phyloP scores from a whole-genome alignment of 2,329 filamentous ascomycete genomes.

The Rutstroemia sp. region DNA sequence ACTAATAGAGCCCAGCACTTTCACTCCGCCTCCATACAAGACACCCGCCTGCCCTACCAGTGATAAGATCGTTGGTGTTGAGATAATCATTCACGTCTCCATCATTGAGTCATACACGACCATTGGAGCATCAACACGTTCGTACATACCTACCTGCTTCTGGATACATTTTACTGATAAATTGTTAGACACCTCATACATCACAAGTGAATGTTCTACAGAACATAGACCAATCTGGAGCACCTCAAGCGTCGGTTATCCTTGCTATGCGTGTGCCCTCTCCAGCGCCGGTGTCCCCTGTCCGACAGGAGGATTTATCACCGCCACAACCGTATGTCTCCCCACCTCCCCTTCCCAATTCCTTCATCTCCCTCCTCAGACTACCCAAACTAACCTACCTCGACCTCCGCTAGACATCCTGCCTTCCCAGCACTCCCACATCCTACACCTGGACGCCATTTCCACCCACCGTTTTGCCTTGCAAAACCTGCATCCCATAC shows the following conservation, averaged over 20 bases:
- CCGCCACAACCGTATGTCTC: slow-evolving; percentile 7
- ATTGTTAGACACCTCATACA: slow-evolving; percentile 6
- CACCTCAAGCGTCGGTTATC: slow-evolving; percentile 10
- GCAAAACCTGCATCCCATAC: slow-evolving; percentile 13
- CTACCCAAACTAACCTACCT: neutral
- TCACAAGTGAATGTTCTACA: slow-evolving; percentile 11
- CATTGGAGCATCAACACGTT: slow-evolving; percentile 6
- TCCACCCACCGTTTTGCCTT: slow-evolving; percentile 8
- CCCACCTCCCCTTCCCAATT: too few relatives aligned
- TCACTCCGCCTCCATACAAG: slow-evolving; percentile 13
- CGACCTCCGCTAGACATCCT: slow-evolving; percentile 6
- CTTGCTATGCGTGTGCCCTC: slow-evolving; percentile 13
- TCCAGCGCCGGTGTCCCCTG: slow-evolving; percentile 10
- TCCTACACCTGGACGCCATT: slow-evolving; percentile 11
- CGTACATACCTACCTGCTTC: neutral
- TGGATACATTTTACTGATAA: too few relatives aligned
- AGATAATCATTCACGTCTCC: slow-evolving; percentile 28
- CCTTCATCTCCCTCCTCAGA: too few relatives aligned
- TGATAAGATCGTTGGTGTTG: slow-evolving; percentile 26
- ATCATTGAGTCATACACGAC: slow-evolving; percentile 27
- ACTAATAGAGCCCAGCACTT: slow-evolving; percentile 8
- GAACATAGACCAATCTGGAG: slow-evolving; percentile 13
- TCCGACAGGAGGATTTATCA: slow-evolving; percentile 8
- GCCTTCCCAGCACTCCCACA: slow-evolving; percentile 6
- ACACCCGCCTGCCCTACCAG: slow-evolving; percentile 12